Conservation (phyloP, 805 yeast genomes). For the Vanderwaltozyma polyspora region DNA sequence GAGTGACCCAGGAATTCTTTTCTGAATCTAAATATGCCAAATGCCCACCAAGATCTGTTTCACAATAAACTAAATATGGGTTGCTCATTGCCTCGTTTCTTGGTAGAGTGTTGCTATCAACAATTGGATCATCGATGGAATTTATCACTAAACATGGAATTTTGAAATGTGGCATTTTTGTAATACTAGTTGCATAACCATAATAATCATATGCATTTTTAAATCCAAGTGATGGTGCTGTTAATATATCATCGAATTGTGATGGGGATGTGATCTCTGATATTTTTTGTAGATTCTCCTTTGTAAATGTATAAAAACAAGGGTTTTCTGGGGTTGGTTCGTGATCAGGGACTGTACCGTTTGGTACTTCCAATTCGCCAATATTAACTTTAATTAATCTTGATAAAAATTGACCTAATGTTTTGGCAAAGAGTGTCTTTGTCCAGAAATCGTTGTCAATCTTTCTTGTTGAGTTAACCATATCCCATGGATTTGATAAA, state of each 20-base stretch:
- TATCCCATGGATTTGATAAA: slow-evolving; percentile 64
- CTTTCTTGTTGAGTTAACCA: slow-evolving; percentile 40
- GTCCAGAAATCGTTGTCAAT: slow-evolving; percentile 32
- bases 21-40: slow-evolving; percentile 39
- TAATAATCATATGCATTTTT: slow-evolving; percentile 53
- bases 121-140: slow-evolving; percentile 55
- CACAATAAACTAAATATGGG: slow-evolving; percentile 47
- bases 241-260: slow-evolving; percentile 53
- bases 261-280: slow-evolving; percentile 30
- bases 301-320: slow-evolving; percentile 20
- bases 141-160: slow-evolving; percentile 54
- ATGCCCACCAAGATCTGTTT: slow-evolving; percentile 64
- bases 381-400: slow-evolving; percentile 37
- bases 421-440: slow-evolving; percentile 31
- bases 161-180: slow-evolving; percentile 42
- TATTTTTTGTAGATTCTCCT: slow-evolving; percentile 29
- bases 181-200: slow-evolving; percentile 51
- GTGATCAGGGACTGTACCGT: slow-evolving; percentile 10
- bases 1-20: slow-evolving; percentile 38
- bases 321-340: slow-evolving; percentile 15
- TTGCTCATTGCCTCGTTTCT: slow-evolving; percentile 36
- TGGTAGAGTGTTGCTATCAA: slow-evolving; percentile 43
- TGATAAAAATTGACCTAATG: slow-evolving; percentile 32
- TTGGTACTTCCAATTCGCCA: slow-evolving; percentile 25
- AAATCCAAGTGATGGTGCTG: slow-evolving; percentile 53